A percentile compares a stretch with the other conserved stretches of the same genome.
Conservation (phyloP, 106 monocot species). For the Dendrobium chrysotoxum region DNA sequence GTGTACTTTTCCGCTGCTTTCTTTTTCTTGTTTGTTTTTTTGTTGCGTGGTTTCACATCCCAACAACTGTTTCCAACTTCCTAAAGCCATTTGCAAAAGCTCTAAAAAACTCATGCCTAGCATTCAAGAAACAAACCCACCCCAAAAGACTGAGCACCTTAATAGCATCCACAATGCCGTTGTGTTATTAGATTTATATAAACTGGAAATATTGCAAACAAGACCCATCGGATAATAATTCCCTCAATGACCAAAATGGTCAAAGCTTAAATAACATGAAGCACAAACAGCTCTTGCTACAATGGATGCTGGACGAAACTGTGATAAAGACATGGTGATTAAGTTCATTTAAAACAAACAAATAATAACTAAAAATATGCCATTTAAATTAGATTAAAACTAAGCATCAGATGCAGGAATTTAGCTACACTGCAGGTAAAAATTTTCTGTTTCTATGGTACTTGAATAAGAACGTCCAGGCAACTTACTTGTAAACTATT, state of each 20-base stretch:
- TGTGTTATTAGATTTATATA: neutral
- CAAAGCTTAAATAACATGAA: neutral
- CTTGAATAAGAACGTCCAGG: neutral
- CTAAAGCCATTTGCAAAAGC: neutral
- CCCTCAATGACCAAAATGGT: neutral
- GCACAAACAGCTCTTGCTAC: neutral
- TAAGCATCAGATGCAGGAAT: neutral
- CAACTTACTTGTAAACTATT: slow-evolving; percentile 58
- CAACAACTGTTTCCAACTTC: neutral
- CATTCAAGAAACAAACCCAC: neutral
- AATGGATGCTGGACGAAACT: neutral
- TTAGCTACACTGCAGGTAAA: neutral
- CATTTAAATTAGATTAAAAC: neutral
- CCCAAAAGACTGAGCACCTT: neutral
- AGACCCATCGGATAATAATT: neutral
- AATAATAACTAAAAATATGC: neutral
- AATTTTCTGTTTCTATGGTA: neutral
- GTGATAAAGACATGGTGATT: neutral
- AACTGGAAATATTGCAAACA: neutral
- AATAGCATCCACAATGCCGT: neutral
- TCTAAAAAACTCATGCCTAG: neutral
- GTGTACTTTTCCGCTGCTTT: no score
- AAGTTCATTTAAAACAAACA: neutral
- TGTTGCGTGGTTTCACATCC: no score
- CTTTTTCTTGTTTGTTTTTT: no score